Percentiles rank a stretch among this genome's conserved stretches.
Evolutionary conservation across 164 flowering plant genomes (phyloP).

Genomic region (Stephania yunnanensis): DNA sequence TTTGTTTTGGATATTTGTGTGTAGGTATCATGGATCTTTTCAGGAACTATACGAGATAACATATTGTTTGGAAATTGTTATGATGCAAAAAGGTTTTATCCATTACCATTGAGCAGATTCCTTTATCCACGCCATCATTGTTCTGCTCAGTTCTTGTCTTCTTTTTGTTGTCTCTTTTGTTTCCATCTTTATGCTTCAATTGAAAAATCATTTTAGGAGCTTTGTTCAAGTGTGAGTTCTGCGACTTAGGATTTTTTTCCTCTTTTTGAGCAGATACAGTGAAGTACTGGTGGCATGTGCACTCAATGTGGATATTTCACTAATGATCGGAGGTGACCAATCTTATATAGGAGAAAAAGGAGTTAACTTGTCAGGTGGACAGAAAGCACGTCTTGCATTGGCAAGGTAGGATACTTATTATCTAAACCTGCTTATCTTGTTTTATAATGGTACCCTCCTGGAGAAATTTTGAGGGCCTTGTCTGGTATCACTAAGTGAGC

Average conservation of each 20-base stretch:
- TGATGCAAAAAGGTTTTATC: conserved; percentile 51
- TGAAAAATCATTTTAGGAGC: neutral
- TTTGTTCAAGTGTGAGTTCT: neutral
- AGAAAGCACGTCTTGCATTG: conserved; percentile 85
- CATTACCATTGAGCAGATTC: neutral
- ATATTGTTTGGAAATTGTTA: conserved; percentile 67
- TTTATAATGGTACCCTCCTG: neutral
- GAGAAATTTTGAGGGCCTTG: neutral
- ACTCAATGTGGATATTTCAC: conserved; percentile 71
- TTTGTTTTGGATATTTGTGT: conserved; percentile 15
- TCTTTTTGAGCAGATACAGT: conserved; percentile 42
- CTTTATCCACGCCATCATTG: neutral
- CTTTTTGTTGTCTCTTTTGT: neutral
- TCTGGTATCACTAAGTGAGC: neutral
- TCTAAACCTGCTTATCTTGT: neutral
- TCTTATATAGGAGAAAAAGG: conserved; percentile 84
- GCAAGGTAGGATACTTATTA: conserved; percentile 53
- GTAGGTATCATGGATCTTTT: conserved; percentile 91
- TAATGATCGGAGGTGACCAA: conserved; percentile 79
- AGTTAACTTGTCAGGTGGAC: conserved; percentile 88
- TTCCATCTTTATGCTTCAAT: neutral
- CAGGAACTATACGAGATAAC: conserved; percentile 87
- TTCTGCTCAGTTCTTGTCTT: neutral
- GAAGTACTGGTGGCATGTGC: conserved; percentile 71
- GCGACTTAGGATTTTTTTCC: conserved; percentile 2